Evolutionary conservation across 83 land plant genomes (phyloP).

Genomic region (Diphasiastrum complanatum): DNA sequence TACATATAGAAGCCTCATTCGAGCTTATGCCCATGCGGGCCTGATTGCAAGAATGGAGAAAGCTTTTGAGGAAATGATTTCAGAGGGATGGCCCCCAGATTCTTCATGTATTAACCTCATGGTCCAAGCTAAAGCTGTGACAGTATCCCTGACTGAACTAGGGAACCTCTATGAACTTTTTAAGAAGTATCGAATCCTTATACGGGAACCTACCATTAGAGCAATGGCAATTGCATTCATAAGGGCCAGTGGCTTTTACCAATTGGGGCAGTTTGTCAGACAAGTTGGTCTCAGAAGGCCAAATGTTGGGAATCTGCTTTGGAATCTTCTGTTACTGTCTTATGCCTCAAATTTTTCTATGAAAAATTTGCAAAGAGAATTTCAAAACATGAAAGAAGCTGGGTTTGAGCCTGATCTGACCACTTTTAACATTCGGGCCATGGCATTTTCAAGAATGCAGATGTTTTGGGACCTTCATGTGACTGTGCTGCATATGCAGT

Average conservation of each 20-base stretch:
- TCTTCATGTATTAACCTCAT: conserved; percentile 49
- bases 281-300: conserved; percentile 59
- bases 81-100: conserved; percentile 43
- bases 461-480: conserved; percentile 88
- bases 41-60: conserved; percentile 59
- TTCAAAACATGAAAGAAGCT: conserved; percentile 50
- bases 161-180: conserved; percentile 46
- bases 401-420: conserved; percentile 70
- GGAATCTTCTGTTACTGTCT: conserved; percentile 76
- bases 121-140: conserved; percentile 48
- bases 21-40: conserved; percentile 56
- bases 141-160: conserved; percentile 59
- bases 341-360: conserved; percentile 81
- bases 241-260: conserved; percentile 40
- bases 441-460: conserved; percentile 73
- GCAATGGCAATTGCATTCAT: conserved; percentile 63
- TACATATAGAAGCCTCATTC: conserved; percentile 38
- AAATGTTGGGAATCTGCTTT: conserved; percentile 57
- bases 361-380: conserved; percentile 67
- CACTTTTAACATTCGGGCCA: conserved; percentile 66
- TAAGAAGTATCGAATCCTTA: conserved; percentile 43
- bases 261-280: conserved; percentile 52
- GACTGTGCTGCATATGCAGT: conserved; percentile 61
- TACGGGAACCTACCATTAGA: conserved; percentile 49
- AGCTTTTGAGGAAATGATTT: conserved; percentile 47